These are phyloP conservation scores for Rhytidhysteron rufulum DNA, from an alignment of 2,329 filamentous ascomycete genomes.

Conservation along the genomic window DNA sequence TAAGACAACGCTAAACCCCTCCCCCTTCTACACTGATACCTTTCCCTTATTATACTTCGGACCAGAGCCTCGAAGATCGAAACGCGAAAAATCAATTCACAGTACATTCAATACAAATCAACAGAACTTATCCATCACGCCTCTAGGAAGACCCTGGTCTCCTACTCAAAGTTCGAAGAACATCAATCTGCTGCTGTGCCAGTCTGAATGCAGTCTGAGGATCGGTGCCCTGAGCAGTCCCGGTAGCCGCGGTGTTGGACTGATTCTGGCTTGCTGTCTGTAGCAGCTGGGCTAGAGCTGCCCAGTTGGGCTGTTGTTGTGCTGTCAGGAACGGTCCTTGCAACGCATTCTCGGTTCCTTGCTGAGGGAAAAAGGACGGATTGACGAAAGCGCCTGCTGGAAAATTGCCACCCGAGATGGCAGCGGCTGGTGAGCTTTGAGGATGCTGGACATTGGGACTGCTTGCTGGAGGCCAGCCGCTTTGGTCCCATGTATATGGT, in stretches of 20 bases:
- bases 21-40: too few relatives aligned
- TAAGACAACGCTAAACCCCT: too few relatives aligned
- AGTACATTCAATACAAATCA: too few relatives aligned
- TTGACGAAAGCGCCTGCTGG: slow-evolving; percentile 29
- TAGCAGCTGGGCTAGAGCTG: slow-evolving; percentile 14
- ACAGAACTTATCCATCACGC: background rate
- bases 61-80: too few relatives aligned
- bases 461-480: background rate
- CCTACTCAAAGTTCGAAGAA: slow-evolving; percentile 3
- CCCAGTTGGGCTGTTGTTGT: slow-evolving; percentile 11
- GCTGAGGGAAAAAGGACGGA: slow-evolving; percentile 24
- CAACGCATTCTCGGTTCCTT: slow-evolving; percentile 1
- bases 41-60: too few relatives aligned
- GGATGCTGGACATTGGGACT: slow-evolving; percentile 14
- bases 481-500: slow-evolving; percentile 6
- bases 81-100: too few relatives aligned
- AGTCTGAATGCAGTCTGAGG: slow-evolving; percentile 1
- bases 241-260: background rate
- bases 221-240: background rate
- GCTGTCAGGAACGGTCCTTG: slow-evolving; percentile 7
- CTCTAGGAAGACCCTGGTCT: background rate
- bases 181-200: slow-evolving; percentile 2
- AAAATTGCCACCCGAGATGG: slow-evolving; percentile 5
- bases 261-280: slow-evolving; percentile 20
- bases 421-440: slow-evolving; percentile 7